Conservation (phyloP, 805 yeast genomes). For the Metschnikowia orientalis region DNA sequence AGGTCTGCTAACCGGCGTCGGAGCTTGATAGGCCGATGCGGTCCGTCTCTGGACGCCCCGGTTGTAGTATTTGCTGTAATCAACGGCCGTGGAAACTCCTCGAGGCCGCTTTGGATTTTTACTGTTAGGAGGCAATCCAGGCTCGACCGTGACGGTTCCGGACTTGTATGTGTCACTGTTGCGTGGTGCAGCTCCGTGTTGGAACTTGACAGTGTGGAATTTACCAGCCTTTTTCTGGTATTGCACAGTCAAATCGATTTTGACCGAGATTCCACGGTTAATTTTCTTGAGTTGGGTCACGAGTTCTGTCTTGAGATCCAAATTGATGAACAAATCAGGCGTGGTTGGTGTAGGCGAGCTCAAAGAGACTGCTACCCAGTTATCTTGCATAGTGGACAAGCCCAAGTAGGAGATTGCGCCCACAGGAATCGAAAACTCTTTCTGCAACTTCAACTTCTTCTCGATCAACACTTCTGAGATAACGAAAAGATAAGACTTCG, state of each 20-base stretch:
- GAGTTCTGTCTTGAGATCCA: constrained; percentile 86
- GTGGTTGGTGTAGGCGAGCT: constrained; percentile 43
- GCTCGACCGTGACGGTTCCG: constrained; percentile 73
- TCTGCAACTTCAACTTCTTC: constrained; percentile 47
- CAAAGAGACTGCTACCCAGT: constrained; percentile 78
- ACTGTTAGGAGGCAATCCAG: constrained; percentile 73
- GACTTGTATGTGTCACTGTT: constrained; percentile 80
- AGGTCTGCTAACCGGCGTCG: constrained; percentile 17
- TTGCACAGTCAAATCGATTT: constrained; percentile 65
- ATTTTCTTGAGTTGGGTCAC: constrained; percentile 65
- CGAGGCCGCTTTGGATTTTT: constrained; percentile 73
- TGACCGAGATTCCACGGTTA: constrained; percentile 54
- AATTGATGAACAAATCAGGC: constrained; percentile 78
- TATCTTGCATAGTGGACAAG: constrained; percentile 77
- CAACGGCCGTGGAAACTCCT: constrained; percentile 39
- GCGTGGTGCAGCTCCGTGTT: constrained; percentile 52
- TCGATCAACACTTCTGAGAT: constrained; percentile 71
- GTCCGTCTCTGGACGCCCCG: constrained; percentile 21
- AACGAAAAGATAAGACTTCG: constrained; percentile 58
- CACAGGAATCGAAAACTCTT: constrained; percentile 63
- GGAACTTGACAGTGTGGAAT: constrained; percentile 71
- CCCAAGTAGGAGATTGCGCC: constrained; percentile 57
- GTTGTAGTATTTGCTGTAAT: constrained; percentile 40
- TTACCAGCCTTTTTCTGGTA: constrained; percentile 91
- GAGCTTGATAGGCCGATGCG: constrained; percentile 12